These are phyloP conservation scores for Syncephalastrum racemosum DNA, from an alignment of 371 early-diverging fungal species.

Conservation along the genomic window DNA sequence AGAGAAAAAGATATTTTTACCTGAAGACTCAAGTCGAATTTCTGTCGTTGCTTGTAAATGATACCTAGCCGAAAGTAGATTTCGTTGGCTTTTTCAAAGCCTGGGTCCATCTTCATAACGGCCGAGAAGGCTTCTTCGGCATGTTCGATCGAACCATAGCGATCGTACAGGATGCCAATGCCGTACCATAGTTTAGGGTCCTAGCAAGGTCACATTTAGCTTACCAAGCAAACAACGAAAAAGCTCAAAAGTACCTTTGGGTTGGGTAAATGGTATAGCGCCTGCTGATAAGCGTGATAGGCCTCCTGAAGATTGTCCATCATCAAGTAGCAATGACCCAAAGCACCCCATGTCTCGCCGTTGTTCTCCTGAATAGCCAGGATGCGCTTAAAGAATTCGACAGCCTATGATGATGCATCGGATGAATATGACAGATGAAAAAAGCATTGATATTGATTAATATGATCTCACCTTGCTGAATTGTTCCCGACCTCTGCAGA, in stretches of 20 bases:
- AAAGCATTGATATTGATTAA: no score
- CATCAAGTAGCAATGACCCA: constrained; percentile 94
- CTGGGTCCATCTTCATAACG: constrained; percentile 84
- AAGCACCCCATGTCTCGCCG: constrained; percentile 92
- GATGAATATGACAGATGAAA: background rate
- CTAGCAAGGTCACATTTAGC: constrained; percentile 9
- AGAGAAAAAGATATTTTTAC: constrained; percentile 52
- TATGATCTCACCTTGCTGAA: constrained; percentile 43
- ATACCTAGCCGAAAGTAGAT: constrained; percentile 97
- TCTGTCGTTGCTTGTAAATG: constrained; percentile 95
- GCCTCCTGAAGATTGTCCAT: constrained; percentile 93
- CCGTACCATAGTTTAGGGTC: constrained; percentile 99
- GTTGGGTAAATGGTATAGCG: constrained; percentile 82
- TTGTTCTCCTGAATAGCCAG: constrained; percentile 76
- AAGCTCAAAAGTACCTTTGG: constrained; percentile 75
- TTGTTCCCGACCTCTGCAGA: constrained; percentile 68
- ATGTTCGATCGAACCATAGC: constrained; percentile 93
- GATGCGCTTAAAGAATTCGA: constrained; percentile 87
- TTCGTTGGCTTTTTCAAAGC: constrained; percentile 95
- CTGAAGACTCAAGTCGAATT: constrained; percentile 81
- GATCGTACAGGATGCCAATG: constrained; percentile 96
- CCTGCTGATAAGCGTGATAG: constrained; percentile 92
- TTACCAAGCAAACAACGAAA: no score
- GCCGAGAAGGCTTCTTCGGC: constrained; percentile 97
- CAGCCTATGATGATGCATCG: constrained; percentile 55